Percentiles rank a stretch among this genome's conserved stretches.
Conservation (phyloP, 306 rosid species). For the Quercus bicolor region DNA sequence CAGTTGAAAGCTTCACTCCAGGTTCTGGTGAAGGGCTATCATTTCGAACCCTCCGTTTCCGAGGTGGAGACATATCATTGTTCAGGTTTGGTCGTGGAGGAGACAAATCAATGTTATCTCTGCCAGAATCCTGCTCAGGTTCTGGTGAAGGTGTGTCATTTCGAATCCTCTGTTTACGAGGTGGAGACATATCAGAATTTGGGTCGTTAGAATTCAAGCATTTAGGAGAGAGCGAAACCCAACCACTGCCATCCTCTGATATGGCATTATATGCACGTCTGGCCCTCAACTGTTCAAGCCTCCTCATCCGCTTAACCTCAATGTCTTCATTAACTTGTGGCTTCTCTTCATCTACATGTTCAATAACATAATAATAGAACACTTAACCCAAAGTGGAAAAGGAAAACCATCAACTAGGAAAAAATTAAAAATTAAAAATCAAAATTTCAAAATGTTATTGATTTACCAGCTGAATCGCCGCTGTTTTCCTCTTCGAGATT, state of each 20-base stretch:
- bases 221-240: slow-evolving; percentile 69
- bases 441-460: slow-evolving; percentile 25
- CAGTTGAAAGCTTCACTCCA: slow-evolving; percentile 31
- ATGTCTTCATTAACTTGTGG: slow-evolving; percentile 76
- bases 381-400: background rate
- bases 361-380: background rate
- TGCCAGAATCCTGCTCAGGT: slow-evolving; percentile 24
- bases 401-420: background rate
- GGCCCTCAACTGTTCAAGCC: slow-evolving; percentile 74
- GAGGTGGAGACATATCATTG: slow-evolving; percentile 56
- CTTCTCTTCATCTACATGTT: slow-evolving; percentile 53
- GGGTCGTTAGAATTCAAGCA: slow-evolving; percentile 15
- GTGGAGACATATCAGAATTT: slow-evolving; percentile 60
- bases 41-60: slow-evolving; percentile 40
- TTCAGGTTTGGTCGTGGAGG: slow-evolving; percentile 30
- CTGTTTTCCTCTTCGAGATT: slow-evolving; percentile 55
- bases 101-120: slow-evolving; percentile 48
- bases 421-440: background rate
- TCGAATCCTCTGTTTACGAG: slow-evolving; percentile 46
- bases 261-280: slow-evolving; percentile 59
- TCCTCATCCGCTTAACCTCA: slow-evolving; percentile 85
- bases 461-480: slow-evolving; percentile 47
- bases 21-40: slow-evolving; percentile 62
- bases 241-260: slow-evolving; percentile 96
- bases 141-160: slow-evolving; percentile 64